Evolutionary conservation across 2,329 filamentous ascomycete genomes (phyloP).

Genomic region (Mollisia scopiformis): DNA sequence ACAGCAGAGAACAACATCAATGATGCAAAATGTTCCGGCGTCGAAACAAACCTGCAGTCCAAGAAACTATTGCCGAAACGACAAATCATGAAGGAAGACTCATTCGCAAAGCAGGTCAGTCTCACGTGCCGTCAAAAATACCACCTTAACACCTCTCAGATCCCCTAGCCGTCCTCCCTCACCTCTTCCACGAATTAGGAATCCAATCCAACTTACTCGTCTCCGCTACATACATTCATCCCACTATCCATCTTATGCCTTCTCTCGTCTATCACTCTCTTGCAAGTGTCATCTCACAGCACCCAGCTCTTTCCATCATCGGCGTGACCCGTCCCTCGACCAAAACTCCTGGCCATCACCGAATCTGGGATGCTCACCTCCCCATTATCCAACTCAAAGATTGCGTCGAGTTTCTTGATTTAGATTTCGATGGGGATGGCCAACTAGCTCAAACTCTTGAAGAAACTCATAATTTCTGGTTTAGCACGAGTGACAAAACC

Average conservation of each 20-base stretch:
- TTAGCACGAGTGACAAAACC: conserved; percentile 15
- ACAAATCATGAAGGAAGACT: not conserved
- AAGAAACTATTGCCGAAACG: not conserved
- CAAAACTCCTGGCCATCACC: conserved; percentile 15
- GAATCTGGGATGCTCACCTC: conserved; percentile 16
- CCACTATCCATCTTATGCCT: conserved; percentile 2
- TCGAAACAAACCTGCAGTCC: not conserved
- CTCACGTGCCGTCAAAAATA: not conserved
- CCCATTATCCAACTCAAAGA: conserved; percentile 8
- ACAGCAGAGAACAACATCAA: not conserved
- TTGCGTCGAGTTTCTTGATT: conserved; percentile 19
- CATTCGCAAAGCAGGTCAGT: conserved; percentile 16
- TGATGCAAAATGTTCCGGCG: not conserved
- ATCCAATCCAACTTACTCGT: conserved; percentile 22
- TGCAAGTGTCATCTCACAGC: conserved; percentile 14
- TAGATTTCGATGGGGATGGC: not conserved
- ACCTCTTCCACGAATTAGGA: conserved; percentile 20
- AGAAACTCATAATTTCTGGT: conserved; percentile 22
- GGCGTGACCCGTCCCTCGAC: conserved; percentile 8
- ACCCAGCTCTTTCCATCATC: conserved; percentile 18
- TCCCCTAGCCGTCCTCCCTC: conserved; percentile 11
- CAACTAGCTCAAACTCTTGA: conserved; percentile 5
- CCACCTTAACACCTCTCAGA: conserved; percentile 1
- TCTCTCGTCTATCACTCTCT: conserved; percentile 10
- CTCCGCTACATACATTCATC: conserved; percentile 13